Percentiles rank a stretch among this genome's conserved stretches.
These are phyloP conservation scores for Aspergillus hiratsukae DNA, from an alignment of 2,329 filamentous ascomycete genomes.

Conservation along the genomic window DNA sequence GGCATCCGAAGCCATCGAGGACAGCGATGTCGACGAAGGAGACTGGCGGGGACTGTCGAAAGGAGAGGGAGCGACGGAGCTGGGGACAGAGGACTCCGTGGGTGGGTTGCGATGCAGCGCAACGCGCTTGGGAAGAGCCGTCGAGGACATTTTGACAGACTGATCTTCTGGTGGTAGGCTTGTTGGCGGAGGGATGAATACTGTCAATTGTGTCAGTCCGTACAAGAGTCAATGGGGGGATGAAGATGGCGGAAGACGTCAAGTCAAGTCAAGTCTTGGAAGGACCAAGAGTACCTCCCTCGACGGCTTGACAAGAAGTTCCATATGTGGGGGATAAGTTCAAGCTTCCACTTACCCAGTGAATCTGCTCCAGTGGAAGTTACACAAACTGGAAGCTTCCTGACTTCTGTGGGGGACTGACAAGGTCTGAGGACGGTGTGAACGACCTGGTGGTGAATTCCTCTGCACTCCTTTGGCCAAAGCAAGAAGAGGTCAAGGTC, in stretches of 20 bases:
- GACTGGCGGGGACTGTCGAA: constrained; percentile 59
- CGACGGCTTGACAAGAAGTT: neutral
- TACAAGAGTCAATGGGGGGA: neutral
- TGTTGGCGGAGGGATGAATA: neutral
- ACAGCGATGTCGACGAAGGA: constrained; percentile 83
- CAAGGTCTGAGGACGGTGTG: neutral
- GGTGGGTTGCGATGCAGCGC: constrained; percentile 52
- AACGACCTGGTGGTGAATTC: neutral
- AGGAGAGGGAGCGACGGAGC: constrained; percentile 53
- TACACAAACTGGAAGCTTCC: neutral
- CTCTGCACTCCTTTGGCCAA: neutral
- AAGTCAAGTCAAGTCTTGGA: neutral
- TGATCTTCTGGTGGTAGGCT: no score
- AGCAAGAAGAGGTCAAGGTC: constrained; percentile 1
- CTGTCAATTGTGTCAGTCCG: neutral
- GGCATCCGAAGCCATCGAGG: constrained; percentile 72
- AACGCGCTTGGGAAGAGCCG: constrained; percentile 42
- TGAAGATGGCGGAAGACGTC: neutral
- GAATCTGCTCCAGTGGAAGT: neutral
- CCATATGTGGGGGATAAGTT: neutral
- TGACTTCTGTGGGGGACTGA: neutral
- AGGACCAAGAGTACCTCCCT: neutral
- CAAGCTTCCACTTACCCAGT: neutral
- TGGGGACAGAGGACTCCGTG: constrained; percentile 52
- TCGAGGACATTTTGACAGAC: constrained; percentile 45